Base-by-base conservation (phyloP, 2,329 filamentous ascomycete species). In the Diatrype stigma region DNA sequence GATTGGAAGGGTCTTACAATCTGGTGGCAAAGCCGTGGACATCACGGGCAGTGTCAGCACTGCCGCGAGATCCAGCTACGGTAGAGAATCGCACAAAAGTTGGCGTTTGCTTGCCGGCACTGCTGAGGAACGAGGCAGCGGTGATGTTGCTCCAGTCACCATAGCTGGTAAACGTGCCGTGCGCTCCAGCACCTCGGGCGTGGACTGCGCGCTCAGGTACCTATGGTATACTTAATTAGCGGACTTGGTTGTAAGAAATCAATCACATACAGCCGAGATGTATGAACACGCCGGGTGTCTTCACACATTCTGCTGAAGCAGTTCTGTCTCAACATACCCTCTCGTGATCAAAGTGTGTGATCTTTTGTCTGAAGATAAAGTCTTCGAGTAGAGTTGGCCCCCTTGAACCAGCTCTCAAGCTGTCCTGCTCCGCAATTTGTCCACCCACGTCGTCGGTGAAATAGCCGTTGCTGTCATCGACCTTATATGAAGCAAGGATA, bases 371-470 rank as follows among this genome's bases (percentile, higher is more conserved):
- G 66, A 84, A 82, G 53, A 82, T 79, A 52, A 81, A 84, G 60
- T 85, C 82, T 60, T 85, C 82, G 2, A 85, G 69, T 11, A 85
- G 68, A 1, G 79, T 81, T 11, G 81, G 76, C 2, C 82, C 82
- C 42, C 85, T 75, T 7, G 79, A 74, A 2, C 87, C 87, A n/a
- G 79, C 85, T 59, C 77, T 85, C 35, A 90, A 69, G 59, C 82
- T 87, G 55, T 78, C 73, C 60, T 87, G 84, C 28, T 90, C 86
- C 45, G 74, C 74, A 38, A 90, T 84, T 0, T 85, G 85, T 0
- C 81, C 84, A 11, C 86, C 87, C 22, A 81, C 81, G 62, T 89
- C 86, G 26, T 80, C 81, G 1, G 86, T 90, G 57, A 86, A 64
- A 64, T 71, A 85, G 2, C 73, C 72, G 32, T 77, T 63, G 44